These are phyloP conservation scores for Mycocentrospora acerina DNA, from an alignment of 2,329 filamentous ascomycete genomes.

Conservation along the genomic window DNA sequence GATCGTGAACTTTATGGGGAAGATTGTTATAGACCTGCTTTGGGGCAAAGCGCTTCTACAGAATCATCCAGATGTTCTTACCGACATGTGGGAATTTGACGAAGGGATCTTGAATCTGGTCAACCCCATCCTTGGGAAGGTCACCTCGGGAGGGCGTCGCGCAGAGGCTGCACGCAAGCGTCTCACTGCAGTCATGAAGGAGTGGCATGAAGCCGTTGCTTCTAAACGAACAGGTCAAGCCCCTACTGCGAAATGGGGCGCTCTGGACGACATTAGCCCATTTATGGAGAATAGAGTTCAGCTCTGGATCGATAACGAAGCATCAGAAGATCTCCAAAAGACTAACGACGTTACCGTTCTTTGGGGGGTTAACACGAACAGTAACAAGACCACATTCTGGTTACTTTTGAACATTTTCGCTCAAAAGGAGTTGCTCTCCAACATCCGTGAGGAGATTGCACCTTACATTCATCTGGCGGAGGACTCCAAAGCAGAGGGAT, in stretches of 20 bases:
- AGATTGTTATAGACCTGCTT: constrained; percentile 16
- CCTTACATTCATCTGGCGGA: no score
- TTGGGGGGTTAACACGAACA: no score
- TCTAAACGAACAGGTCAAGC: constrained; percentile 7
- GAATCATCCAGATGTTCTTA: constrained; percentile 11
- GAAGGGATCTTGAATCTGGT: constrained; percentile 12
- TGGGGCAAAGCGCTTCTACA: constrained; percentile 13
- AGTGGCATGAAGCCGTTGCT: constrained; percentile 14
- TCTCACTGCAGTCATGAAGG: constrained; percentile 11
- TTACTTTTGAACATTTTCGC: no score
- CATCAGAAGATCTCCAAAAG: no score
- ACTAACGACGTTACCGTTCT: no score
- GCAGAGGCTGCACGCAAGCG: constrained; percentile 5
- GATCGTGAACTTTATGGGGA: constrained; percentile 16
- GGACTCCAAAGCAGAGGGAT: no score
- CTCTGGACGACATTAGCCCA: no score
- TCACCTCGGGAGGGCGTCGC: constrained; percentile 7
- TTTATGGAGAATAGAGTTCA: no score
- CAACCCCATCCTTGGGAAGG: constrained; percentile 5
- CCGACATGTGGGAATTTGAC: constrained; percentile 14
- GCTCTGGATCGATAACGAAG: no score
- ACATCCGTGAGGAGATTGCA: no score
- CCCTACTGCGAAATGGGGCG: constrained; percentile 6
- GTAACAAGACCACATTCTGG: no score
- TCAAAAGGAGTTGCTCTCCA: no score